Conservation (phyloP, 495 filamentous ascomycete genomes). For the Penicillium coffeae region DNA sequence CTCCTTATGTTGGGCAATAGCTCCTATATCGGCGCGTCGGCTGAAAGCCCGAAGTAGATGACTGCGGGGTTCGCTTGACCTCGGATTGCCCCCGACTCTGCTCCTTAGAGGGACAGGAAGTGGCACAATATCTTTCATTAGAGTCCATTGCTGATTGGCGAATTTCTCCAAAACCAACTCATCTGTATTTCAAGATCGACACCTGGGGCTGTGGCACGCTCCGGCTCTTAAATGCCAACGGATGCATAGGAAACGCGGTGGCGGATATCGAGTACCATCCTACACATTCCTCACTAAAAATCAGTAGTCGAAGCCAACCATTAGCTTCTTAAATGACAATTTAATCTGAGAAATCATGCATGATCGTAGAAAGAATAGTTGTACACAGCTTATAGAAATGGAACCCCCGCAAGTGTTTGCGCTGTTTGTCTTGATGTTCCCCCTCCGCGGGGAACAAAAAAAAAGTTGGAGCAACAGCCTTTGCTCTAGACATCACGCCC, state of each 20-base stretch:
- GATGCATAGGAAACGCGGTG: no score
- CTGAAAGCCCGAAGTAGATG: not conserved
- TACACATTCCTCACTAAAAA: no score
- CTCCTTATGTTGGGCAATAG: not conserved
- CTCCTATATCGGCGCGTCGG: conserved; percentile 9
- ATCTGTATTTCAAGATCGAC: not conserved
- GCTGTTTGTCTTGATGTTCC: conserved; percentile 1
- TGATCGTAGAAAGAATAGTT: conserved; percentile 15
- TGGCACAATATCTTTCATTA: no score
- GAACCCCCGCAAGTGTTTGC: no score
- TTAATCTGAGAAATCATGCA: conserved; percentile 1
- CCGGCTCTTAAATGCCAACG: not conserved
- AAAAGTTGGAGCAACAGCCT: not conserved
- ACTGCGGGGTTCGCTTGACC: not conserved
- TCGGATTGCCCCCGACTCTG: not conserved
- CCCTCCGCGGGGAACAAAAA: not conserved
- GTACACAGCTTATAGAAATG: not conserved
- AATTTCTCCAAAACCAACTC: no score
- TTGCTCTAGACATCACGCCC: not conserved
- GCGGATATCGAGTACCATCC: no score
- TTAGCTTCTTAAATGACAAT: no score
- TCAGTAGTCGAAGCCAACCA: no score
- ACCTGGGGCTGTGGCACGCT: not conserved
- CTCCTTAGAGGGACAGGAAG: not conserved
- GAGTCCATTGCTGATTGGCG: no score